Percentiles rank a stretch among this genome's conserved stretches.
phyloP scores from a whole-genome alignment of 2,329 filamentous ascomycete species.

The Erysiphe pulchra region DNA sequence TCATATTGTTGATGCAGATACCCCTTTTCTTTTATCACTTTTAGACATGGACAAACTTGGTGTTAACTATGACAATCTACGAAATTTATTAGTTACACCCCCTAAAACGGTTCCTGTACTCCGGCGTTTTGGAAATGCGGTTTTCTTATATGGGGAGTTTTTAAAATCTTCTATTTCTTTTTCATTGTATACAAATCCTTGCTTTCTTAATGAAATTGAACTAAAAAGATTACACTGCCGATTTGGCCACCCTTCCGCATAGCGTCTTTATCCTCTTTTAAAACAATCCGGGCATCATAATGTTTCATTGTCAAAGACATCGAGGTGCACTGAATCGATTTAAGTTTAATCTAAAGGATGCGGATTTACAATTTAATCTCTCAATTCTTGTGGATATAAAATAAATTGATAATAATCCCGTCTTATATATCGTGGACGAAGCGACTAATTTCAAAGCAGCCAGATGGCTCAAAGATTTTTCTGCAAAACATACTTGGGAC shows the following conservation, averaged over 20 bases:
- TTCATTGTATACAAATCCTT: neutral
- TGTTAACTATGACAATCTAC: neutral
- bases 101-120: neutral
- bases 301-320: neutral
- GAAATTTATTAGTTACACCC: neutral
- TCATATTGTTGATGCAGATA: too few relatives aligned
- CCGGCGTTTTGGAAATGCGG: neutral
- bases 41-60: neutral
- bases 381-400: neutral
- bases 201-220: neutral
- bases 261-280: neutral
- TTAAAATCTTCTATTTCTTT: neutral
- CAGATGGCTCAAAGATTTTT: neutral
- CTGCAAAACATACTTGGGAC: neutral
- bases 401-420: neutral
- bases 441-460: too few relatives aligned
- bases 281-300: too few relatives aligned
- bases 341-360: neutral
- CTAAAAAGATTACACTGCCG: neutral
- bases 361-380: conserved; percentile 1
- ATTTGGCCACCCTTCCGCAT: too few relatives aligned
- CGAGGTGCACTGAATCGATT: neutral
- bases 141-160: too few relatives aligned
- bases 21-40: neutral
- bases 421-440: conserved; percentile 1